Base-by-base conservation (phyloP, 371 early-diverging fungal species). In the Zychaea mexicana region DNA sequence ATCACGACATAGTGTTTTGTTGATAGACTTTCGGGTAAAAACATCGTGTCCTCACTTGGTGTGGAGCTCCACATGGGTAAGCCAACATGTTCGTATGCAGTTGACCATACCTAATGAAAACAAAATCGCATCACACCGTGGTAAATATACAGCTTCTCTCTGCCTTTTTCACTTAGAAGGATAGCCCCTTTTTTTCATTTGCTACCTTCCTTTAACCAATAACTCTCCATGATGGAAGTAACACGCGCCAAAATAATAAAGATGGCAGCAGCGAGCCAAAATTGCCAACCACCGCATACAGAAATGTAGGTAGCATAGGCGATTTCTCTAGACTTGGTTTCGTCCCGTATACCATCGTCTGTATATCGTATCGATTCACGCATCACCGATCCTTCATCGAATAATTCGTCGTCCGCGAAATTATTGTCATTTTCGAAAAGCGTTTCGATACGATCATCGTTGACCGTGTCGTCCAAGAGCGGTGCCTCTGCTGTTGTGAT, bases 191-290 rank as follows among this genome's bases (percentile, higher is more conserved):
- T 36, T n/a, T 31, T 33, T 13, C 31, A 9, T 52, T 47, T 60
- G 47, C 65, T 76, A 70, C 73, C 72, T 81, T 72, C 81, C 81
- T 82, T 82, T 68, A 82, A 68, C 82, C 82, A 82, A 72, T 71
- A 79, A 60, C 73, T 77, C 62, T 82, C 82, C 8, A 71, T 66
- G 19, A 82, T 76, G 19, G 64, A 71, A 24, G 71, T 59, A 7
- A 74, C 13, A 17, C 82, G 66, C 3, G 78, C 74, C 13, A 79
- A 52, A 19, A 79, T 39, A 15, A 69, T 75, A 33, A 82, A 79
- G 9, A 60, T 28, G 10, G 73, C 62, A 17, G 76, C 72, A 2
- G 68, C 49, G 2, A 60, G 28, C 79, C 82, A 82, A 52, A 77
- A 82, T 17, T 64, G 60, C 71, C 76, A 79, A 0, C 79, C 78